Evolutionary conservation across 352 stramenopile genomes (phyloP).

Genomic region (Phytophthora citricola): DNA sequence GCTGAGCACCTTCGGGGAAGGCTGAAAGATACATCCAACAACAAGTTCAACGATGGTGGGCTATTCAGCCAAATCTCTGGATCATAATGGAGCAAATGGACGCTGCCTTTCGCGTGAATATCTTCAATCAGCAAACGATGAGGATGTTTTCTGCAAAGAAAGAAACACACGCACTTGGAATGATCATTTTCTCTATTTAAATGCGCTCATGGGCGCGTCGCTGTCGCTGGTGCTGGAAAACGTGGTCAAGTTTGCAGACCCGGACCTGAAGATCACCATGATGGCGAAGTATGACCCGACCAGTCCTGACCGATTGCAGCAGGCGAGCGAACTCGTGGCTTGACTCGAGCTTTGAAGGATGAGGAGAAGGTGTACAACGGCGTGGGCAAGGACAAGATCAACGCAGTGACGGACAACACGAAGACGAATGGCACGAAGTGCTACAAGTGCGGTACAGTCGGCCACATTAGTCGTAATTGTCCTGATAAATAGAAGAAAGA

Average conservation of each 20-base stretch:
- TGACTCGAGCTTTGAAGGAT: conserved; percentile 3
- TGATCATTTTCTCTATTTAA: conserved; percentile 13
- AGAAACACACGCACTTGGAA: conserved; percentile 3
- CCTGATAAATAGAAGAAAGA: conserved; percentile 1
- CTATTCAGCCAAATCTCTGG: conserved; percentile 4
- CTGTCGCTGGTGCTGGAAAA: conserved; percentile 13
- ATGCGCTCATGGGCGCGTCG: conserved; percentile 4
- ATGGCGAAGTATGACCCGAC: conserved; percentile 18
- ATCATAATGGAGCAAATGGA: conserved; percentile 10
- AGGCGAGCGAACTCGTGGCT: conserved; percentile 5
- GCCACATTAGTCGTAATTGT: conserved; percentile 2
- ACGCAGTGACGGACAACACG: background rate
- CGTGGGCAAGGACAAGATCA: background rate
- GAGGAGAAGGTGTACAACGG: background rate
- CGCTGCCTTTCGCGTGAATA: conserved; percentile 1
- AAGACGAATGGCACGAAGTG: conserved; percentile 2
- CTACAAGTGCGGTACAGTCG: background rate
- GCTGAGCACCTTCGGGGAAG: conserved; percentile 5
- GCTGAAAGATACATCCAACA: conserved; percentile 4
- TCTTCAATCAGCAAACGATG: conserved; percentile 8
- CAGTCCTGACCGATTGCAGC: background rate
- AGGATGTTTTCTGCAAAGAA: conserved; percentile 2
- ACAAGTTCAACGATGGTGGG: conserved; percentile 10
- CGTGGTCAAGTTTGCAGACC: conserved; percentile 17
- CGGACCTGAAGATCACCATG: conserved; percentile 5